phyloP scores from a whole-genome alignment of 2,329 filamentous ascomycete species.

The Trichoderma semiorbis region DNA sequence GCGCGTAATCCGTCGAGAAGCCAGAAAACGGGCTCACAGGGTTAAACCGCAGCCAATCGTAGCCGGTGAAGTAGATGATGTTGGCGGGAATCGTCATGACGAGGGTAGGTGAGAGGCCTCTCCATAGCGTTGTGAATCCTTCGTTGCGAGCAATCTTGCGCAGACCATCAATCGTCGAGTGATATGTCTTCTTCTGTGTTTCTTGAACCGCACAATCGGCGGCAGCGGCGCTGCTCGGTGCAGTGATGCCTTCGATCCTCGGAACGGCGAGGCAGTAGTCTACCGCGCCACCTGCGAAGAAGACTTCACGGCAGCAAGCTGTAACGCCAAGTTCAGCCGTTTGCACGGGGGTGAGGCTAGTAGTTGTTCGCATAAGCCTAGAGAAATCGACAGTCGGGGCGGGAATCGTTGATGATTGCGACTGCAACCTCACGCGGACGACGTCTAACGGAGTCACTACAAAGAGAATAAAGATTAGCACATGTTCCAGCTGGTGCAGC shows the following conservation, averaged over 20 bases:
- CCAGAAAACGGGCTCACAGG: slow-evolving; percentile 66
- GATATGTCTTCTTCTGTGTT: slow-evolving; percentile 76
- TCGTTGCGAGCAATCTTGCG: slow-evolving; percentile 95
- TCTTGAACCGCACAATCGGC: slow-evolving; percentile 84
- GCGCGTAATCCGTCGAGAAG: slow-evolving; percentile 66
- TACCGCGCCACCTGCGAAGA: slow-evolving; percentile 85
- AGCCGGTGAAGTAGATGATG: slow-evolving; percentile 98
- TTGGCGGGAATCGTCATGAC: slow-evolving; percentile 93
- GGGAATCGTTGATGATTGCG: slow-evolving; percentile 55
- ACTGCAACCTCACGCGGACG: slow-evolving; percentile 90
- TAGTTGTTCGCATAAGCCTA: slow-evolving; percentile 52
- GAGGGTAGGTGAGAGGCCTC: slow-evolving; percentile 88
- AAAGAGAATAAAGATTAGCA: neutral
- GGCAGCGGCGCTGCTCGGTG: slow-evolving; percentile 43
- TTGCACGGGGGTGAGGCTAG: slow-evolving; percentile 66
- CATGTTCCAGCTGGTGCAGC: neutral
- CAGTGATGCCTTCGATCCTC: slow-evolving; percentile 45
- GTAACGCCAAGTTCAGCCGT: slow-evolving; percentile 82
- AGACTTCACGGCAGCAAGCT: slow-evolving; percentile 93
- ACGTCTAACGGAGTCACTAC: slow-evolving; percentile 93
- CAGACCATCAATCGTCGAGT: slow-evolving; percentile 85
- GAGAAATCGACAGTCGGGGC: slow-evolving; percentile 51
- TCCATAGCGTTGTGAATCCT: slow-evolving; percentile 81
- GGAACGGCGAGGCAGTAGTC: slow-evolving; percentile 75
- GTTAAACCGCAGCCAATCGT: slow-evolving; percentile 86